Conservation (phyloP, 345 rosid genomes). For the Heritiera littoralis region DNA sequence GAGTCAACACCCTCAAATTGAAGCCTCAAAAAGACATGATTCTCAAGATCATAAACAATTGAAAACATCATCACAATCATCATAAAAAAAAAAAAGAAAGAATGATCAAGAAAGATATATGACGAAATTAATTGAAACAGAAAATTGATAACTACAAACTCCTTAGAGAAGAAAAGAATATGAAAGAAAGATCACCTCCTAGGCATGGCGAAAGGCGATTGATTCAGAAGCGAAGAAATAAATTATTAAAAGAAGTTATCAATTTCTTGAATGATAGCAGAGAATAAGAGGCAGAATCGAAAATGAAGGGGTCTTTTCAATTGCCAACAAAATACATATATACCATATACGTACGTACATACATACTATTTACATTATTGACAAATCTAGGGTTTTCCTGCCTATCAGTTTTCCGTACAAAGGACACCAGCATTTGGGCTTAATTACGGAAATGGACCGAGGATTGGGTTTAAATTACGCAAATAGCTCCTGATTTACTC, state of each 20-base stretch:
- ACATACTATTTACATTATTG: no score
- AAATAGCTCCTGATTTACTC: no score
- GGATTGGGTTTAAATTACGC: no score
- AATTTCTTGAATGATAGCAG: neutral
- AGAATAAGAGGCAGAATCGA: conserved; percentile 6
- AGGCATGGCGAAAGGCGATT: conserved; percentile 3
- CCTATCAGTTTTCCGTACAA: conserved; percentile 6
- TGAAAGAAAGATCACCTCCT: neutral
- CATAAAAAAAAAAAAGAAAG: neutral
- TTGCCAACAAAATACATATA: no score
- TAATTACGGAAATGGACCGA: neutral
- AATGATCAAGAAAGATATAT: neutral
- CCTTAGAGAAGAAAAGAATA: neutral
- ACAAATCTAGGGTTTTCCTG: conserved; percentile 4
- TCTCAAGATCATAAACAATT: neutral
- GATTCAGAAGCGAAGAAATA: neutral
- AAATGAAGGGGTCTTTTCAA: conserved; percentile 6
- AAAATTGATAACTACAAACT: neutral
- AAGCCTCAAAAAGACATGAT: neutral
- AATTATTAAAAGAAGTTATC: no score
- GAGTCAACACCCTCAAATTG: neutral
- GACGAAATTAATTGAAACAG: neutral
- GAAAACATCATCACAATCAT: neutral
- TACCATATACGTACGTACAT: no score
- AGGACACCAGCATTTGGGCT: neutral